Percentiles rank a stretch among this genome's conserved stretches.
phyloP scores from a whole-genome alignment of 306 rosid species.

The Oemleria cerasiformis region DNA sequence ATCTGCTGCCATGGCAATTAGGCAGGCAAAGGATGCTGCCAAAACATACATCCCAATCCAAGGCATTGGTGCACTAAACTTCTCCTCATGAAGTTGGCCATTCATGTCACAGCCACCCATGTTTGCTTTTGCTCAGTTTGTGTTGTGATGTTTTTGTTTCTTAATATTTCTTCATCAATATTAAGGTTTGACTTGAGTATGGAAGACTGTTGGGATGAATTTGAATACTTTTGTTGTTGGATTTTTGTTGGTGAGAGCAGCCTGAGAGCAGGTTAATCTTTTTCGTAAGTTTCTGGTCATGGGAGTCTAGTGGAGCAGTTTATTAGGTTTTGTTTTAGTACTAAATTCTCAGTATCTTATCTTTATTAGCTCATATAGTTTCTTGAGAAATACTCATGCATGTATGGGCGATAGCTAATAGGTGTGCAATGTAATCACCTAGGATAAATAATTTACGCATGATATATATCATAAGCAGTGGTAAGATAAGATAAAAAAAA shows the following conservation, averaged over 20 bases:
- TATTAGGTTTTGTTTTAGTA: background rate
- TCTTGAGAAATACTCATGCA: background rate
- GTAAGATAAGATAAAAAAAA: no score
- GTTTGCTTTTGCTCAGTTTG: background rate
- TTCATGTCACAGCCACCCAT: conserved; percentile 61
- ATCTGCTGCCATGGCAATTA: conserved; percentile 65
- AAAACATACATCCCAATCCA: conserved; percentile 90
- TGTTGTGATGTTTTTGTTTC: background rate
- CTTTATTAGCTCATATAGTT: background rate
- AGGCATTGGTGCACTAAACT: conserved; percentile 80
- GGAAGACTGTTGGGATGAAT: background rate
- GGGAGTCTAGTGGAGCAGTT: conserved; percentile 16
- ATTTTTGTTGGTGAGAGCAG: conserved; percentile 6
- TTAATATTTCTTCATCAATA: background rate
- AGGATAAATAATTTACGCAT: no score
- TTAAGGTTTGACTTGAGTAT: background rate
- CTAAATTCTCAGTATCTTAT: background rate
- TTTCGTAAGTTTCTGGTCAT: conserved; percentile 1
- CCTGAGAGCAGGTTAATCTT: conserved; percentile 12
- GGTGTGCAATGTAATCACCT: no score
- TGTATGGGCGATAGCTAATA: no score
- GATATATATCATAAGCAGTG: no score
- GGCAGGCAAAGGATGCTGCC: conserved; percentile 61
- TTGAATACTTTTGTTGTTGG: background rate
- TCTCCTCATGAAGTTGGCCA: conserved; percentile 56